Conservation (phyloP, 352 stramenopile species). For the Phytopythium mirpurense region DNA sequence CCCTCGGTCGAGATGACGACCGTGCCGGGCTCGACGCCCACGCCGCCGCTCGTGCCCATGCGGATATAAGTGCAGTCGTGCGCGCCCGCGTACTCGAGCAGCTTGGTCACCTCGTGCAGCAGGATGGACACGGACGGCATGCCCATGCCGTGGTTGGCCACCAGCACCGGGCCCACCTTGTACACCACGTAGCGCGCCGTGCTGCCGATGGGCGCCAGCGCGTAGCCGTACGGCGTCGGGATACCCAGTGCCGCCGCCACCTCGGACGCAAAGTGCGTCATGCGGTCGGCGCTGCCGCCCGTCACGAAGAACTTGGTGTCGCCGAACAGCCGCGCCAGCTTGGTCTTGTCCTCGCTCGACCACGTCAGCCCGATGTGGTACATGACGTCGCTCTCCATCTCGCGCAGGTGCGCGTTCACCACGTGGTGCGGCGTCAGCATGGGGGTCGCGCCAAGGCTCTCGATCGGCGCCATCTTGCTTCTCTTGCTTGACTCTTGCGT, state of each 20-base stretch:
- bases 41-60: slow-evolving; percentile 76
- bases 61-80: slow-evolving; percentile 61
- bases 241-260: slow-evolving; percentile 54
- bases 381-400: slow-evolving; percentile 62
- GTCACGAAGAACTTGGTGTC: slow-evolving; percentile 80
- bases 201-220: slow-evolving; percentile 51
- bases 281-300: slow-evolving; percentile 69
- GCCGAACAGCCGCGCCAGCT: slow-evolving; percentile 47
- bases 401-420: slow-evolving; percentile 53
- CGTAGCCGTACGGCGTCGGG: slow-evolving; percentile 58
- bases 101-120: slow-evolving; percentile 80
- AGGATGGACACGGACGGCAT: slow-evolving; percentile 79
- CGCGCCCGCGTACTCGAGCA: slow-evolving; percentile 68
- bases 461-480: slow-evolving; percentile 18
- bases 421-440: slow-evolving; percentile 25
- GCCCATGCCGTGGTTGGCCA: slow-evolving; percentile 80
- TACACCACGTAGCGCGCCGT: slow-evolving; percentile 73
- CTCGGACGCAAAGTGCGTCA: slow-evolving; percentile 58
- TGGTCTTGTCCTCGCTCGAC: slow-evolving; percentile 35
- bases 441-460: slow-evolving; percentile 12
- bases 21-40: slow-evolving; percentile 71
- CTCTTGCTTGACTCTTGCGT: neutral
- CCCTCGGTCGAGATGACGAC: slow-evolving; percentile 78
- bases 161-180: slow-evolving; percentile 77
- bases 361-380: slow-evolving; percentile 75